Evolutionary conservation across 176 grass and related monocot genomes (phyloP).

Genomic region (Ensete glaucum): DNA sequence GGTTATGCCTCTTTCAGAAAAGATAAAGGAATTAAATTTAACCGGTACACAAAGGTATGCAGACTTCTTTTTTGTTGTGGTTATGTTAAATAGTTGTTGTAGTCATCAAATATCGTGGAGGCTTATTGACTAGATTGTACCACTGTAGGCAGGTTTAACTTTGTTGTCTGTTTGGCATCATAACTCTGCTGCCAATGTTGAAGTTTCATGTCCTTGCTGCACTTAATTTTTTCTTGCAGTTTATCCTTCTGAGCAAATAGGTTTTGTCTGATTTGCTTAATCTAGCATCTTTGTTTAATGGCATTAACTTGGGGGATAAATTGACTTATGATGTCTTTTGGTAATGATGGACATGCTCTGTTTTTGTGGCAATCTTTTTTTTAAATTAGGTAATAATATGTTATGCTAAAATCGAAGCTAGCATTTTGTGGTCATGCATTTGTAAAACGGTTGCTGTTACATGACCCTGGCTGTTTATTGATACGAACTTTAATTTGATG

Average conservation of each 20-base stretch:
- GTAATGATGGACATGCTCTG: neutral
- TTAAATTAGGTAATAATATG: neutral
- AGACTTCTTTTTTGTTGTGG: constrained; percentile 17
- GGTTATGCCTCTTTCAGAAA: constrained; percentile 88
- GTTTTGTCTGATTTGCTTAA: no score
- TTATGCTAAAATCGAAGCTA: neutral
- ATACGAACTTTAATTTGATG: no score
- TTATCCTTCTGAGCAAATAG: neutral
- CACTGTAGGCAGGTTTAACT: no score
- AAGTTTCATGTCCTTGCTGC: constrained; percentile 2
- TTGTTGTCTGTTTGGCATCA: no score
- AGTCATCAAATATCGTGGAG: neutral
- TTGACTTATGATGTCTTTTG: neutral
- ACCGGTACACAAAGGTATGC: constrained; percentile 79
- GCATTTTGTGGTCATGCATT: no score
- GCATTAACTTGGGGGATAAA: no score
- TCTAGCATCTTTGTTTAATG: no score
- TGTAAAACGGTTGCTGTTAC: no score
- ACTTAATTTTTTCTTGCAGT: neutral
- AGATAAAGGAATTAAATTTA: constrained; percentile 85
- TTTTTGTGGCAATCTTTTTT: neutral
- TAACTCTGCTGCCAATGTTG: no score
- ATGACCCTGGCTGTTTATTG: no score
- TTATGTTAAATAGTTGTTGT: neutral
- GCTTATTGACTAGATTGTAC: neutral